Base-by-base conservation (phyloP, 805 yeast genomes). In the Ogataea pilisensis region DNA sequence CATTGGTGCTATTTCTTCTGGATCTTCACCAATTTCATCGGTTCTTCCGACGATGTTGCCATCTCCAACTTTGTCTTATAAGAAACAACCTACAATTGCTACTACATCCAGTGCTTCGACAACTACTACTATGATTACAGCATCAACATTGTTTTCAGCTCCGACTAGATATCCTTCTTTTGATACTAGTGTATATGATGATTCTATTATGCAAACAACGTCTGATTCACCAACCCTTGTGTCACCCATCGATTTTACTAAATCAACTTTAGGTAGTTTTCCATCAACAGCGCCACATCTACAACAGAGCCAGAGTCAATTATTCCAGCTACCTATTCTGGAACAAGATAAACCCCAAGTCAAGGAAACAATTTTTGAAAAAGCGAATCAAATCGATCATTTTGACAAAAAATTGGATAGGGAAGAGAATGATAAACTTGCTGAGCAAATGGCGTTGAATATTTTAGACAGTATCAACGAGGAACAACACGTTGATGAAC, bases 361-460 rank as follows among this genome's bases (percentile, higher is more conserved):
- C 24, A 42, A 41, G 17, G 46, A 51, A 32, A 53, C 61, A 7
- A 50, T 61, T 1, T 61, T 61, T 41, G 52, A 44, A 5, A 56
- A 55, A 39, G 44, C 64, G 4, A 55, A 61, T 33, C 65, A 61
- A 39, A 61, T 61, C 11, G 64, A 61, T 41, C 64, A 61, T 44
- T 51, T 55, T 14, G 63, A 60, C 41, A 56, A 51, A 38, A 38
- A 30, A 12, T 34, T 51, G 7, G 60, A 56, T 42, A 36, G 38
- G 19, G 41, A 33, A 13, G 57, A 54, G 22, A 60, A 58, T 37
- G 65, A 61, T 38, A 46, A 49, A 32, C 42, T 61, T 32, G 65
- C 65, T 14, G 64, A 61, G 32, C 64, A 58, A 42, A 61, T 61
- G 65, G 65, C 64, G 9, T 30, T 60, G 13, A 56, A 57, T 36